phyloP scores from a whole-genome alignment of 2,329 filamentous ascomycete genomes.

The Alternaria ventricosa region DNA sequence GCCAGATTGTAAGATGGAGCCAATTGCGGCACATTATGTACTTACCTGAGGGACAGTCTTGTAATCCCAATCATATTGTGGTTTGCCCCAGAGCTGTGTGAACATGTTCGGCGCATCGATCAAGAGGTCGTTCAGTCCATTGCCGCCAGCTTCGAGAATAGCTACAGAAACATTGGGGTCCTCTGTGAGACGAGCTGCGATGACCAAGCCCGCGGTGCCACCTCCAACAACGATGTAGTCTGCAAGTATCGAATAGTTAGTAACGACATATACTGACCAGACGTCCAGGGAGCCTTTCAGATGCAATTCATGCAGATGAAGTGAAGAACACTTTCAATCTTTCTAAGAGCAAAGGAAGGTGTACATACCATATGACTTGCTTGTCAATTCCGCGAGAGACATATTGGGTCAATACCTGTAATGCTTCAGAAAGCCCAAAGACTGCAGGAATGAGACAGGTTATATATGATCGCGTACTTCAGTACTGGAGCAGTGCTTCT shows the following conservation, averaged over 20 bases:
- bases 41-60: conserved; percentile 40
- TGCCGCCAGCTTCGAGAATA: conserved; percentile 38
- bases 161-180: conserved; percentile 34
- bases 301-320: too few species aligned
- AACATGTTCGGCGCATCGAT: conserved; percentile 40
- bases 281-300: too few species aligned
- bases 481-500: background rate
- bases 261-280: background rate
- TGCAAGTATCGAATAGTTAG: background rate
- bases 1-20: conserved; percentile 3
- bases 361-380: conserved; percentile 24
- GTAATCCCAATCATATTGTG: conserved; percentile 41
- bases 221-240: conserved; percentile 37
- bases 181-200: conserved; percentile 39
- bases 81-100: conserved; percentile 31
- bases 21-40: background rate
- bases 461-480: background rate
- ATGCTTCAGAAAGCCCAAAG: background rate
- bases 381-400: conserved; percentile 31
- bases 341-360: background rate
- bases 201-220: conserved; percentile 38
- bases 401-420: conserved; percentile 9
- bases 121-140: conserved; percentile 33
- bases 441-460: too few species aligned
- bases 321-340: background rate